Percentiles rank a stretch among this genome's conserved stretches.
These are phyloP conservation scores for Ormosia semicastrata DNA, from an alignment of 306 rosid genomes.

Conservation along the genomic window DNA sequence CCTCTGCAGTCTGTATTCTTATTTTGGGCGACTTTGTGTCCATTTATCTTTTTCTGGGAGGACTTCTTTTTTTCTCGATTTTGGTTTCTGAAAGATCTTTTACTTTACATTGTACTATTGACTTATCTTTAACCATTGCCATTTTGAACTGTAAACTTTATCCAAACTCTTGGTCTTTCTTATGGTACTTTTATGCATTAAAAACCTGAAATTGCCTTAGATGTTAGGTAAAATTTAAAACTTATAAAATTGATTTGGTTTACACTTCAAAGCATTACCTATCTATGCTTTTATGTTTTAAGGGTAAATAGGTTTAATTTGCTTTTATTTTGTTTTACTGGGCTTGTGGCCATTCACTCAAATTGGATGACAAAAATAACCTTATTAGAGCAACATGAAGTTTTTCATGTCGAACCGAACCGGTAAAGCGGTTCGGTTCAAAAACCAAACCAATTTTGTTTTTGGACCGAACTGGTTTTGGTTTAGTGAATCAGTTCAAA, in stretches of 20 bases:
- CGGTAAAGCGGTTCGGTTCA: too few species aligned
- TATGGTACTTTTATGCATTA: background rate
- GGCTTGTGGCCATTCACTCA: background rate
- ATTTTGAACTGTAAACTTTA: background rate
- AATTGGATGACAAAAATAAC: background rate
- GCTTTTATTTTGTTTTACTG: background rate
- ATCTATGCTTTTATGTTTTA: background rate
- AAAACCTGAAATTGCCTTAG: background rate
- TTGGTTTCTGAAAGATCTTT: background rate
- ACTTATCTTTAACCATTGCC: background rate
- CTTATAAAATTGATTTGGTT: background rate
- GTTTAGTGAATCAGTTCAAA: too few species aligned
- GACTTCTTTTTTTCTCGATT: background rate
- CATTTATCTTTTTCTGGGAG: background rate
- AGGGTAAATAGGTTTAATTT: background rate
- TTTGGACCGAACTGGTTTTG: too few species aligned
- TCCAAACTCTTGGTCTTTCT: background rate
- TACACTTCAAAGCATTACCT: background rate
- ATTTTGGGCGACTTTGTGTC: background rate
- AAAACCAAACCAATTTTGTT: too few species aligned
- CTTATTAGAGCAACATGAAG: background rate
- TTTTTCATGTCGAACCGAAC: too few species aligned
- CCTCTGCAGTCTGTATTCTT: background rate
- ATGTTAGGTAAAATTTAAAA: background rate
- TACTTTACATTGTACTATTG: background rate